These are phyloP conservation scores for Syzygium grande DNA, from an alignment of 345 rosid species.

Conservation along the genomic window DNA sequence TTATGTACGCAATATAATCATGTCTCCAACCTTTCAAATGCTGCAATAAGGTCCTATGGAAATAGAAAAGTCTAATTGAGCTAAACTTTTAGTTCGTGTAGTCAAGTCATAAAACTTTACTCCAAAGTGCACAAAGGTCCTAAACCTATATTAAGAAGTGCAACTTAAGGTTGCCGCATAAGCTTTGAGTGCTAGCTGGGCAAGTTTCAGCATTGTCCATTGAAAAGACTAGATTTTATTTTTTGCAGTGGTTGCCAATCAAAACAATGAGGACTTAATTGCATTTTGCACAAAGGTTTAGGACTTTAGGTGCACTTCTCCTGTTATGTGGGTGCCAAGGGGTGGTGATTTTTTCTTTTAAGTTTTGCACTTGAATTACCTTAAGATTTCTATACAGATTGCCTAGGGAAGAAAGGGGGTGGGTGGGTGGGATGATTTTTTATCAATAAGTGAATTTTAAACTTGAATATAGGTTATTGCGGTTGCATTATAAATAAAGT, in stretches of 20 bases:
- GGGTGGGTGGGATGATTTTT: neutral
- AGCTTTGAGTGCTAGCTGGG: neutral
- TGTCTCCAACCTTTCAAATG: neutral
- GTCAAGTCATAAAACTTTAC: neutral
- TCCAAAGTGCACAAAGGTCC: neutral
- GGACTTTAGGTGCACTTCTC: neutral
- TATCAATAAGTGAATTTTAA: neutral
- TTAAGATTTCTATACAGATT: neutral
- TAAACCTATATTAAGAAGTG: neutral
- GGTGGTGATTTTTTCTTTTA: neutral
- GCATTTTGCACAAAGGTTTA: neutral
- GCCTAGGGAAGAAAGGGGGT: neutral
- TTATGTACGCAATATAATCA: rapidly evolving
- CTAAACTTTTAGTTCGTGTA: neutral
- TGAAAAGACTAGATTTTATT: neutral
- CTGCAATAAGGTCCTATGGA: rapidly evolving
- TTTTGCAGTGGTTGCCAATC: neutral
- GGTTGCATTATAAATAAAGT: rapidly evolving
- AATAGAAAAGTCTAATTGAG: neutral
- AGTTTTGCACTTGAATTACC: neutral
- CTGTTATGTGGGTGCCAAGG: neutral
- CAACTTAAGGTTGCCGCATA: neutral
- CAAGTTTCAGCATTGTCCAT: neutral
- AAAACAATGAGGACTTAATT: neutral
- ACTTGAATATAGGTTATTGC: rapidly evolving